Evolutionary conservation across 1,284 basidiomycete genomes (phyloP).

Genomic region (Mycena sp.): DNA sequence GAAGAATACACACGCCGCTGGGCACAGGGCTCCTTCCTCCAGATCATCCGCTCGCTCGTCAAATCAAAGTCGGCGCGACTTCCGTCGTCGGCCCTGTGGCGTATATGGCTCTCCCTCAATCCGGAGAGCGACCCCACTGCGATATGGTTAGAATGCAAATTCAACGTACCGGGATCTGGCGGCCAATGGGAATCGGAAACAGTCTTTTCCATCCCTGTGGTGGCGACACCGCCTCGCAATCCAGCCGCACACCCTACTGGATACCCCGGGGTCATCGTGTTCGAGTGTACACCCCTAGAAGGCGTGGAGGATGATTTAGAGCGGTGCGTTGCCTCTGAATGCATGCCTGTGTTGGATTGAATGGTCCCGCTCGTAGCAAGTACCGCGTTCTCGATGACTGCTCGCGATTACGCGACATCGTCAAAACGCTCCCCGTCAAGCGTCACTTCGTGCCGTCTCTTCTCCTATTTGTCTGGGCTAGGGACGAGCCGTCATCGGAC

Average conservation of each 20-base stretch:
- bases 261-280: conserved; percentile 73
- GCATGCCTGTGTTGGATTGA: conserved; percentile 6
- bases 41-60: conserved; percentile 53
- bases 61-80: conserved; percentile 38
- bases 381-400: conserved; percentile 78
- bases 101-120: conserved; percentile 77
- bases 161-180: conserved; percentile 64
- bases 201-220: conserved; percentile 64
- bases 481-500: conserved; percentile 46
- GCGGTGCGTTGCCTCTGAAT: conserved; percentile 51
- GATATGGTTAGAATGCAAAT: conserved; percentile 80
- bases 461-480: conserved; percentile 67
- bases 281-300: conserved; percentile 74
- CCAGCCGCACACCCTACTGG: conserved; percentile 39
- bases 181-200: conserved; percentile 67
- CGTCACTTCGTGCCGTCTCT: conserved; percentile 69
- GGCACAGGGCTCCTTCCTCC: conserved; percentile 74
- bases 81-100: conserved; percentile 53
- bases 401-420: conserved; percentile 68
- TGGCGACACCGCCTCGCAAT: conserved; percentile 30
- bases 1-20: conserved; percentile 74
- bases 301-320: conserved; percentile 71
- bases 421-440: conserved; percentile 58
- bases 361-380: conserved; percentile 56
- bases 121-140: conserved; percentile 76